These are phyloP conservation scores for Tuber melanosporum DNA, from an alignment of 495 filamentous ascomycete species.

Conservation along the genomic window DNA sequence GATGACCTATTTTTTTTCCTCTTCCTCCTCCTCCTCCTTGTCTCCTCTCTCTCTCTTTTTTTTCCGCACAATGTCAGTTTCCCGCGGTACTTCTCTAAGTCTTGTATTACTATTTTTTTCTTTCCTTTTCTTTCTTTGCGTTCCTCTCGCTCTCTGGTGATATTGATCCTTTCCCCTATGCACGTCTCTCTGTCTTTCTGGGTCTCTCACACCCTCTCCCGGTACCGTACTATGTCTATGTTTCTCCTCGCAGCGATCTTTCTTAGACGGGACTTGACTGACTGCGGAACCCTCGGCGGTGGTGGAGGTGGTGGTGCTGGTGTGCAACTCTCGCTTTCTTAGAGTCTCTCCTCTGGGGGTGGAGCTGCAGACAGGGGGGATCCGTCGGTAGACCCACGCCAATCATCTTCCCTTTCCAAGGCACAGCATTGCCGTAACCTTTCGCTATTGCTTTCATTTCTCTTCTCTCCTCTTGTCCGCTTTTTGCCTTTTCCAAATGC, in stretches of 20 bases:
- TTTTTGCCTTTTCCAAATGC: conserved; percentile 21
- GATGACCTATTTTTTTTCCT: conserved; percentile 15
- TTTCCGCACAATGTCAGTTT: background rate
- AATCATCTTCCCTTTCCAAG: conserved; percentile 29
- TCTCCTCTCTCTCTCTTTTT: conserved; percentile 5
- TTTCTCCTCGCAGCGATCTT: conserved; percentile 22
- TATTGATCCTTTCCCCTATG: background rate
- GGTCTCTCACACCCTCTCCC: background rate
- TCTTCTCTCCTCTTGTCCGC: conserved; percentile 17
- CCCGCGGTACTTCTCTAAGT: background rate
- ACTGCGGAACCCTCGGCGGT: conserved; percentile 33
- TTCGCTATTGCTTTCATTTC: conserved; percentile 21
- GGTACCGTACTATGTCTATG: background rate
- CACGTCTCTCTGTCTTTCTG: background rate
- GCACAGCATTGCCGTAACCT: conserved; percentile 33
- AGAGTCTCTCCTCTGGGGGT: conserved; percentile 9
- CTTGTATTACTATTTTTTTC: background rate
- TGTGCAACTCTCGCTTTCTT: conserved; percentile 2
- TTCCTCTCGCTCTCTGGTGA: conserved; percentile 13
- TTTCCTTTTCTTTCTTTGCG: conserved; percentile 5
- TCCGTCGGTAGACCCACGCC: conserved; percentile 32
- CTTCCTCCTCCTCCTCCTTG: conserved; percentile 3
- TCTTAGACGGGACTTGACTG: conserved; percentile 33
- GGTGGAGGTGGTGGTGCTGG: conserved; percentile 13
- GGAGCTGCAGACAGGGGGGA: conserved; percentile 19